Evolutionary conservation across 1,284 basidiomycete genomes (phyloP).

Genomic region (Ganoderma leucocontextum): DNA sequence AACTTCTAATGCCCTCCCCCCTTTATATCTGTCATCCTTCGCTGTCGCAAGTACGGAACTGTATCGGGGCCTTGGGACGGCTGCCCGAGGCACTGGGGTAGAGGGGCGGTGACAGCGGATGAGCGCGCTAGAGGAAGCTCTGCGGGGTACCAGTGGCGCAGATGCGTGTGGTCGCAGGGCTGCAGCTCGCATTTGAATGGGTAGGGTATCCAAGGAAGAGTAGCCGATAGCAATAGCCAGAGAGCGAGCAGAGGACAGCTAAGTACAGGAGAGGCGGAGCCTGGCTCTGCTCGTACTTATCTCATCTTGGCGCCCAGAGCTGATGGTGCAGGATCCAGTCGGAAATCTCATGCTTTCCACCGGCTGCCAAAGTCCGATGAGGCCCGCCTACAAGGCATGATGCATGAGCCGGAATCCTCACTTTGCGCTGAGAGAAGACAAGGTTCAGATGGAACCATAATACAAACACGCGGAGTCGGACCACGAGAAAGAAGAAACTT

Average conservation of each 20-base stretch:
- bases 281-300: no score
- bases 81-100: conserved; percentile 20
- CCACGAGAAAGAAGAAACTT: background rate
- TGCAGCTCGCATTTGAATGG: conserved; percentile 23
- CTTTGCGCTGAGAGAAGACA: no score
- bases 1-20: conserved; percentile 12
- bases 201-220: background rate
- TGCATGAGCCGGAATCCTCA: background rate
- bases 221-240: background rate
- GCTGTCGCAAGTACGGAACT: conserved; percentile 32
- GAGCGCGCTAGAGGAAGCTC: conserved; percentile 17
- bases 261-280: conserved; percentile 10
- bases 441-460: no score
- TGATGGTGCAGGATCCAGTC: background rate
- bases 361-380: background rate
- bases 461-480: background rate
- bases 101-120: conserved; percentile 17
- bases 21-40: conserved; percentile 12
- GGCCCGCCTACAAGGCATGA: conserved; percentile 1
- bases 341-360: conserved; percentile 21
- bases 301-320: conserved; percentile 29
- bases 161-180: conserved; percentile 21
- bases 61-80: conserved; percentile 24
- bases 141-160: conserved; percentile 19
- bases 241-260: background rate